Conservation (phyloP, 768 basidiomycete species). For the Ramaria sp. region DNA sequence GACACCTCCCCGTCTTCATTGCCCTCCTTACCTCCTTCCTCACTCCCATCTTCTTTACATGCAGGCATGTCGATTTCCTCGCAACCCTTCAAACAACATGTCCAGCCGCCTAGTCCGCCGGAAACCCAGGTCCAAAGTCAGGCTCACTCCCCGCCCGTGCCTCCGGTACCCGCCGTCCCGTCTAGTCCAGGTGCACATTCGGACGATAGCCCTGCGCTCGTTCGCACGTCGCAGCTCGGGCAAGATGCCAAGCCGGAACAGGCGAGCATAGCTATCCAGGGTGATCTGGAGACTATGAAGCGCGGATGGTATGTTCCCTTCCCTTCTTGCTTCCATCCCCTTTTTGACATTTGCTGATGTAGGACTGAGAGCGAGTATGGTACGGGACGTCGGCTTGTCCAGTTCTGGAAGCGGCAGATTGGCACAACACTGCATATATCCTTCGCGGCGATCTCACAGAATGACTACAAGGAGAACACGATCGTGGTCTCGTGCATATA, state of each 20-base stretch:
- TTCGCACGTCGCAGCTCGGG: constrained; percentile 16
- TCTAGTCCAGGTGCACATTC: constrained; percentile 16
- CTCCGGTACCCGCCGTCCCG: background rate
- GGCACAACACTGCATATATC: constrained; percentile 68
- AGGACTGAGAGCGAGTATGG: constrained; percentile 60
- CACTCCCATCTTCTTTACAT: background rate
- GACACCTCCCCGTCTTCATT: background rate
- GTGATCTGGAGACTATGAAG: constrained; percentile 38
- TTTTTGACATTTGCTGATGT: constrained; percentile 36
- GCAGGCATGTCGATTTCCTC: background rate
- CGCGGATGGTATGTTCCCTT: background rate
- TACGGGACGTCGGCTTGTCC: constrained; percentile 73
- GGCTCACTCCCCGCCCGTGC: background rate
- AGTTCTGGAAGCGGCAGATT: constrained; percentile 71
- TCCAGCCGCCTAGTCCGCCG: background rate
- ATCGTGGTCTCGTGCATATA: constrained; percentile 94
- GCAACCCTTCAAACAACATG: background rate
- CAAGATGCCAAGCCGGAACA: constrained; percentile 18
- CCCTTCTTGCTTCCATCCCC: constrained; percentile 48
- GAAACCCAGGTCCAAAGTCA: background rate
- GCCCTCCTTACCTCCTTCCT: too few species aligned
- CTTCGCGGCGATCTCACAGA: constrained; percentile 64
- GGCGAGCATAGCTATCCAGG: constrained; percentile 29
- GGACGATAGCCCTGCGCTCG: constrained; percentile 17
- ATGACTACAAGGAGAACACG: constrained; percentile 62